These are phyloP conservation scores for Mitragyna speciosa DNA, from an alignment of 257 asterid genomes.

Conservation along the genomic window DNA sequence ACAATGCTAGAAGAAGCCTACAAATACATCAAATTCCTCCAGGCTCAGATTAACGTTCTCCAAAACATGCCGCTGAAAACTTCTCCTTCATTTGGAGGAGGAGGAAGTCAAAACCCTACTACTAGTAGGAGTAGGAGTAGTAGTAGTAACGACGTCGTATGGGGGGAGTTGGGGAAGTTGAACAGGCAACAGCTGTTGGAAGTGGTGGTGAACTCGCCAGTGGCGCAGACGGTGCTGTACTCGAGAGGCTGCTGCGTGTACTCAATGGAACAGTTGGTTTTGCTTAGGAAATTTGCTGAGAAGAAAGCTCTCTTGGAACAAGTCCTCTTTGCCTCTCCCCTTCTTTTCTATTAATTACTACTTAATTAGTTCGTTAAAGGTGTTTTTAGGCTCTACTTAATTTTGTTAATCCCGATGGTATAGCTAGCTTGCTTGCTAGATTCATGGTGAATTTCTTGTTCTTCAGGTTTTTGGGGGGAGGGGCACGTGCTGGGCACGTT, in stretches of 20 bases:
- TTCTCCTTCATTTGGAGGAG: no score
- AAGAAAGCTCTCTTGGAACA: slow-evolving; percentile 20
- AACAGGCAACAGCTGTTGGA: slow-evolving; percentile 68
- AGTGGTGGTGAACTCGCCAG: slow-evolving; percentile 61
- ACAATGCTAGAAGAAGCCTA: slow-evolving; percentile 70
- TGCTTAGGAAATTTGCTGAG: slow-evolving; percentile 36
- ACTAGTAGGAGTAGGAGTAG: not conserved
- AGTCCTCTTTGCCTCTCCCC: not conserved
- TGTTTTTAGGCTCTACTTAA: no score
- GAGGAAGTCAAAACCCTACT: slow-evolving; percentile 8
- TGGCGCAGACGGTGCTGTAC: slow-evolving; percentile 52
- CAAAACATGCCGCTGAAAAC: slow-evolving; percentile 53
- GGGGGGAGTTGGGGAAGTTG: slow-evolving; percentile 44
- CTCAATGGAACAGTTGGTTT: slow-evolving; percentile 54
- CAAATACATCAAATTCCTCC: slow-evolving; percentile 71
- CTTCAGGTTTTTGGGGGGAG: no score
- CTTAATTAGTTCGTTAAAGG: no score
- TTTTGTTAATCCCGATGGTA: no score
- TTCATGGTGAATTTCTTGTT: no score
- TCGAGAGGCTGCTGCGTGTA: slow-evolving; percentile 63
- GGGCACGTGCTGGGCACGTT: no score
- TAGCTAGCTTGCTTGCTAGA: no score
- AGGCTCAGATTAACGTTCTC: slow-evolving; percentile 66
- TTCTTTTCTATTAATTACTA: not conserved
- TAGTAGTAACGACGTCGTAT: not conserved